Evolutionary conservation across 139 green algal genomes (phyloP), one percentile per base, ranked within the genome.

Genomic region (Protoeuglena noctilucae): DNA sequence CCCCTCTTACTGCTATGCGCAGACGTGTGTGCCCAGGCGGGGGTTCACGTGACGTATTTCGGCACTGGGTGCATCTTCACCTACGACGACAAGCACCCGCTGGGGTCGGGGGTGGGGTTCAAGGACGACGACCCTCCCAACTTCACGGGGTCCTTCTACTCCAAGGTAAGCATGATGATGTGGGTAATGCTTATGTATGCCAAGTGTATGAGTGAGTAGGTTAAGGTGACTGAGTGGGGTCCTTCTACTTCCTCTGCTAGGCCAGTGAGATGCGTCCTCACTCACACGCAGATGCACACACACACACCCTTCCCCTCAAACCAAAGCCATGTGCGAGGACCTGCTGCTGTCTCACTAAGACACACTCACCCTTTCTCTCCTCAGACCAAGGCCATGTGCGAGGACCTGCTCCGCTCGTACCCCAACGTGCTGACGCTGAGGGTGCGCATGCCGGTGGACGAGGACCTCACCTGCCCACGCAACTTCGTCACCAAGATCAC

Each of bases 401-500:
- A 97, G 72, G 79, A 74, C 48, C 58, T 97, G 61, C 60, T 97
- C 4, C 72, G 76, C 61, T 63, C 89, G 64, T 97, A 84, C 73
- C 73, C 81, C 57, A 94, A 97, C 54, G 81, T 95, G 30, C 72
- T 93, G 28, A 86, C 74, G 0, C 78, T 97, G 61, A 80, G 89
- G 4, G 83, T 97, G 62, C 78, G 89, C 56, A 97, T 97, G 89
- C 89, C 89, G 40, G 97, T 97, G 47, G 81, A 89, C 19, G 62
- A 40, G 16, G 80, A 94, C 71, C 63, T 97, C 1, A 60, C 51
- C 1, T 95, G 96, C 66, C 75, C 80, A 4, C 74, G 89, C 57
- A 97, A 97, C 68, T 97, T 97, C 71, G 93, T 97, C 75, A 93
- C 83, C 31, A 97, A 97, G 73, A 97, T 97, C 69, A 88, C 94